These are phyloP conservation scores for Claviceps purpurea DNA, from an alignment of 2,329 filamentous ascomycete genomes.

Conservation along the genomic window DNA sequence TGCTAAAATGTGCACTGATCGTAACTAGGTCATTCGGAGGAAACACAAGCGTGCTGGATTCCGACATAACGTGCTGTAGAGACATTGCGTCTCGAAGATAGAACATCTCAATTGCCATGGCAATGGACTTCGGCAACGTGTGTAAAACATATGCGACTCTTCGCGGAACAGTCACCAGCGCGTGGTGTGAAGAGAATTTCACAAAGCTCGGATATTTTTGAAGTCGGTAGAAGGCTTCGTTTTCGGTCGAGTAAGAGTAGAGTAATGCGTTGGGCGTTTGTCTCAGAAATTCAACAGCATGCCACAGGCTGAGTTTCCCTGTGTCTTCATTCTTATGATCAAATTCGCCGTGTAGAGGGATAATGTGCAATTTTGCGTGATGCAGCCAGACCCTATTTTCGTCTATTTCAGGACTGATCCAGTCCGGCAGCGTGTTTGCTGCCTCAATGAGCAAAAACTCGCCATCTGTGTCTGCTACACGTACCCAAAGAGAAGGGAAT, in stretches of 20 bases:
- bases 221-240: slow-evolving; percentile 82
- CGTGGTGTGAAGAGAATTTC: slow-evolving; percentile 59
- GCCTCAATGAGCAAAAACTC: slow-evolving; percentile 94
- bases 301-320: slow-evolving; percentile 40
- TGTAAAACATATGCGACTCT: slow-evolving; percentile 72
- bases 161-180: slow-evolving; percentile 61
- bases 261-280: slow-evolving; percentile 45
- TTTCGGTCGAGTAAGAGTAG: slow-evolving; percentile 62
- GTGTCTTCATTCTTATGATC: neutral
- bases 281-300: slow-evolving; percentile 50
- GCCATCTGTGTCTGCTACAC: slow-evolving; percentile 76
- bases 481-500: slow-evolving; percentile 65
- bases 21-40: slow-evolving; percentile 67
- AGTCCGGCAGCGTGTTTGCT: slow-evolving; percentile 72
- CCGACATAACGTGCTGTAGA: slow-evolving; percentile 52
- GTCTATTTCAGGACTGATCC: slow-evolving; percentile 85
- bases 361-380: slow-evolving; percentile 58
- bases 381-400: slow-evolving; percentile 85
- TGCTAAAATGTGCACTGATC: slow-evolving; percentile 70
- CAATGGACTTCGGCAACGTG: slow-evolving; percentile 59
- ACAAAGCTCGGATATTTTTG: slow-evolving; percentile 73
- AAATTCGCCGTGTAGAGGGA: slow-evolving; percentile 37
- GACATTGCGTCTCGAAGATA: slow-evolving; percentile 77
- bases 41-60: slow-evolving; percentile 46
- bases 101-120: slow-evolving; percentile 78